Base-by-base conservation (phyloP, 805 yeast genomes). In the Zygoascus bituminiphila region DNA sequence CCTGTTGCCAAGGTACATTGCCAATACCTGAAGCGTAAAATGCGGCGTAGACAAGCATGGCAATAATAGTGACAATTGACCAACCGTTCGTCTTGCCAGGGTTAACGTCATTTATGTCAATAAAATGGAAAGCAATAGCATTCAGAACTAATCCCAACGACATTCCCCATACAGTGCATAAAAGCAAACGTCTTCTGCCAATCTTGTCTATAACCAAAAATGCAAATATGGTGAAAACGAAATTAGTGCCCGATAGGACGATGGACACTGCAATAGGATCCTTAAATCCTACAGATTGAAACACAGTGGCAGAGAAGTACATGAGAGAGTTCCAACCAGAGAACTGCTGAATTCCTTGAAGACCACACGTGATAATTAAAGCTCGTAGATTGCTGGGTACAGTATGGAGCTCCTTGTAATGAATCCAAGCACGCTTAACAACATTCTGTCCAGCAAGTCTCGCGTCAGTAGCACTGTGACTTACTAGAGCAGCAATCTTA, bases 1-100 rank as follows among this genome's bases (percentile, higher is more conserved):
- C 84, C 61, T 93, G 96, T 64, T 91, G 96, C 98, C 98, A 91
- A 50, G 98, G 98, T 46, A 88, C 91, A 65, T 91, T 91, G 67
- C 98, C 98, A 56, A 89, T 84, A 56, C 97, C 98, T 54, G 87
- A 70, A 42, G 98, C 95, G 63, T 89, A 91, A 44, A 84, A 79
- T 2, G 96, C 97, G 39, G 89, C 96, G 62, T 74, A 93, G 35
- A 79, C 64, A 53, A 91, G 87, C 86, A 93, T 86, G 84, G 91
- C 88, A 46, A 87, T 81, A 36, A 87, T 73, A 54, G 93, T 82
- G 49, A 91, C 79, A 15, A 89, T 40, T 67, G 71, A 55, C 35
- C n/a, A 26, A 7, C 24, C 36, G 15, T 43, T 26, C 4, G 42
- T 15, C 19, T 70, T 64, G 8, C 38, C 42, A 33, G 75, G 72